phyloP scores from a whole-genome alignment of 306 rosid genomes.

The Trifolium subterraneum region DNA sequence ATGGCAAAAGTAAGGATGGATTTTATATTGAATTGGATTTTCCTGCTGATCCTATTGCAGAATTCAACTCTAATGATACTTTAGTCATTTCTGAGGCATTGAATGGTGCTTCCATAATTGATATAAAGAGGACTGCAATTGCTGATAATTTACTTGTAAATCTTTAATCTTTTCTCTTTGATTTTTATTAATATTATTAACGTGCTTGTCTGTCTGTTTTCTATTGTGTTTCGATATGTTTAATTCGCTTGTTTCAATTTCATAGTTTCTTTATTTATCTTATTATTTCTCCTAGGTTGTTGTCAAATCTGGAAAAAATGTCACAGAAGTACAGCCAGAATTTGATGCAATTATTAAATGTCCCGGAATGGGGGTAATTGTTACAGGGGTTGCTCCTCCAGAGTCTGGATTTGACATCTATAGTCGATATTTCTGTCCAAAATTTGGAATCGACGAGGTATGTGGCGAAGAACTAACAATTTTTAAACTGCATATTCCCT shows the following conservation, averaged over 20 bases:
- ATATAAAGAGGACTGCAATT: constrained; percentile 36
- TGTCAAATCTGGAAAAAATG: constrained; percentile 53
- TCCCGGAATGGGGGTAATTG: constrained; percentile 68
- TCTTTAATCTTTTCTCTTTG: constrained; percentile 8
- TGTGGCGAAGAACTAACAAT: constrained; percentile 1
- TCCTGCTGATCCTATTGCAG: constrained; percentile 44
- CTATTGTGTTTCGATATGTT: too few relatives aligned
- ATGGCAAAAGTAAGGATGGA: not conserved
- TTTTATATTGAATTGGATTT: constrained; percentile 56
- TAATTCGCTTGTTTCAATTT: too few relatives aligned
- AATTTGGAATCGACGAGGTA: constrained; percentile 74
- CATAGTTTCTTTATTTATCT: not conserved
- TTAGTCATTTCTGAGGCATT: constrained; percentile 48
- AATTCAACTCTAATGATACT: constrained; percentile 43
- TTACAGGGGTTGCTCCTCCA: constrained; percentile 62
- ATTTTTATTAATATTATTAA: not conserved
- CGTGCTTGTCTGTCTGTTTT: too few relatives aligned
- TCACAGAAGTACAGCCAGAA: constrained; percentile 56
- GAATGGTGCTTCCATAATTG: constrained; percentile 47
- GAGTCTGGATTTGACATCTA: constrained; percentile 72
- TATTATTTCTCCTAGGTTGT: constrained; percentile 52
- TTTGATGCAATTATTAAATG: constrained; percentile 52
- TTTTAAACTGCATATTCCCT: too few relatives aligned
- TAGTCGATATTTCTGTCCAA: constrained; percentile 70
- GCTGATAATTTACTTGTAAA: constrained; percentile 45